Conservation (phyloP, 2,329 filamentous ascomycete species). For the Trichoderma koningii region DNA sequence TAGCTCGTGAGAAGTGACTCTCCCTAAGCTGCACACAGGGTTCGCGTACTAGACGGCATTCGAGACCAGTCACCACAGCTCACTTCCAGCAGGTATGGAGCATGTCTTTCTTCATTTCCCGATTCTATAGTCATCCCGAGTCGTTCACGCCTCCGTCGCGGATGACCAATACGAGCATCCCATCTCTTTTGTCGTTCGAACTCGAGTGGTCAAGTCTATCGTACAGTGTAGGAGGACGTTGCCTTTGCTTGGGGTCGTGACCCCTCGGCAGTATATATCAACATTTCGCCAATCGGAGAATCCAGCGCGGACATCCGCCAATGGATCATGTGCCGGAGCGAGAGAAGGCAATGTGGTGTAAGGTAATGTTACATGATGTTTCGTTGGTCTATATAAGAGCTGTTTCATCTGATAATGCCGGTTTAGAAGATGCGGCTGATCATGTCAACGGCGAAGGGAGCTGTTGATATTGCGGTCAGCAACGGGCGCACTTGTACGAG, state of each 20-base stretch:
- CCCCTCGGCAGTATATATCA: conserved; percentile 7
- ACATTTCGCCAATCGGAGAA: not conserved
- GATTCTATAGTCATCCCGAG: conserved; percentile 1
- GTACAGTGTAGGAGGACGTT: conserved; percentile 23
- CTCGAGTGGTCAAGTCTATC: conserved; percentile 19
- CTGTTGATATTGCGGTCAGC: conserved; percentile 39
- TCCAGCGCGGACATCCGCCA: not conserved
- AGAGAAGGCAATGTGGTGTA: not conserved
- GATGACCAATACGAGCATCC: not conserved
- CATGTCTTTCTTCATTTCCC: conserved; percentile 5
- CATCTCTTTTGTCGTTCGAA: not conserved
- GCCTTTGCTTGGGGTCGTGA: not conserved
- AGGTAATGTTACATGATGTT: not conserved
- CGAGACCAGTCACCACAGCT: too few species aligned
- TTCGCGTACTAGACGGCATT: not conserved
- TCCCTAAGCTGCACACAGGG: not conserved
- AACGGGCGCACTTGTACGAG: not conserved
- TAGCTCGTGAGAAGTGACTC: not conserved
- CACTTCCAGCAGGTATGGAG: not conserved
- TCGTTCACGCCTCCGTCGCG: not conserved
- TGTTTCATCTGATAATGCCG: not conserved
- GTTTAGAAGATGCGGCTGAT: conserved; percentile 48
- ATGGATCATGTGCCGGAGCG: conserved; percentile 6
- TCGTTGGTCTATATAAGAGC: not conserved
- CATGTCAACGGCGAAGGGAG: conserved; percentile 61